Conservation (phyloP, 148 eudicot genomes). For the Vaccinium macrocarpon region DNA sequence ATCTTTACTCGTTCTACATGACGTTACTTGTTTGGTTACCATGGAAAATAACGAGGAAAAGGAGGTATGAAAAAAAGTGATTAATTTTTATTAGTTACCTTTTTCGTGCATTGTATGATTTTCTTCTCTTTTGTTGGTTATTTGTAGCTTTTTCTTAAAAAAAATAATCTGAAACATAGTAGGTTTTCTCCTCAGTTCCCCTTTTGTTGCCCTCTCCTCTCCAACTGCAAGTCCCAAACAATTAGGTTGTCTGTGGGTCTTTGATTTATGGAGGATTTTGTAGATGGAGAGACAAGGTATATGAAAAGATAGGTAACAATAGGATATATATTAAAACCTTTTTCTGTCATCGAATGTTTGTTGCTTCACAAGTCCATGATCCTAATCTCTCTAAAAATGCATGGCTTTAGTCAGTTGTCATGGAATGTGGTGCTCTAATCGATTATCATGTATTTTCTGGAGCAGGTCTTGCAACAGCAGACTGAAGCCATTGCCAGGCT, state of each 20-base stretch:
- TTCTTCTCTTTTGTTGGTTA: neutral
- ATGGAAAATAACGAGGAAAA: neutral
- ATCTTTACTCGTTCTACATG: no score
- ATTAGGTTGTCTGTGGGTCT: neutral
- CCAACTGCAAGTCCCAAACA: neutral
- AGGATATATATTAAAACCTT: neutral
- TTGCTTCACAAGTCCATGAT: neutral
- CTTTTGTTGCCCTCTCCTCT: neutral
- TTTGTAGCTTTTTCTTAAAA: neutral
- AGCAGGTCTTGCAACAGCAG: slow-evolving; percentile 85
- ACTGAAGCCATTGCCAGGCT: slow-evolving; percentile 90
- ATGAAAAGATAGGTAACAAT: neutral
- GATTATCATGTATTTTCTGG: neutral
- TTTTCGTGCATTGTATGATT: neutral
- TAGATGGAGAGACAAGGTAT: neutral
- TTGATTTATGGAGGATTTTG: neutral
- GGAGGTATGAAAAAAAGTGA: neutral
- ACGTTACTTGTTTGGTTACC: neutral
- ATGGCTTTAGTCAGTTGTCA: neutral
- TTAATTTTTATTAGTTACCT: neutral
- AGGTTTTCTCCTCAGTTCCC: neutral
- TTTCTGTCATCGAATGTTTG: no score
- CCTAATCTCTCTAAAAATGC: neutral
- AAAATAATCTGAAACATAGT: neutral
- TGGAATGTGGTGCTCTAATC: neutral